phyloP scores from a whole-genome alignment of 305 asterid species.

The Fraxinus paxiana region DNA sequence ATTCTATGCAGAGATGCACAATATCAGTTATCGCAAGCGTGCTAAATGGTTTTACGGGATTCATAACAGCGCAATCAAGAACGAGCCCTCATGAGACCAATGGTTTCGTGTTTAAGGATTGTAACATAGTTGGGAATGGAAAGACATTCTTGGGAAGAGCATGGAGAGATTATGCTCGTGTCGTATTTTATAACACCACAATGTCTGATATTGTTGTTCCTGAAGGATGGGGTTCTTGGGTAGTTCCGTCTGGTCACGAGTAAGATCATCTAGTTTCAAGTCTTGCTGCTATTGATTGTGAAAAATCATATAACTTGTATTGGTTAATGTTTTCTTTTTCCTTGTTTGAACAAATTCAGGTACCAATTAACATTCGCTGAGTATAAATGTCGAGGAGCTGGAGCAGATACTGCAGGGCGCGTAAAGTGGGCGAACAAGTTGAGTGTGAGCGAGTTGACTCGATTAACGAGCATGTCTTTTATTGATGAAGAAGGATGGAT shows the following conservation, averaged over 20 bases:
- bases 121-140: slow-evolving; percentile 49
- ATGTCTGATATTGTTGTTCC: slow-evolving; percentile 50
- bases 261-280: slow-evolving; percentile 25
- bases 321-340: neutral
- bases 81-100: slow-evolving; percentile 21
- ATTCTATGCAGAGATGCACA: slow-evolving; percentile 36
- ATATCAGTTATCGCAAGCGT: slow-evolving; percentile 36
- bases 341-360: slow-evolving; percentile 26
- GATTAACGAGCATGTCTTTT: slow-evolving; percentile 41
- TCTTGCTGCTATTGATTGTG: neutral
- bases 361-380: slow-evolving; percentile 51
- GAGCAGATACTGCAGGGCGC: slow-evolving; percentile 44
- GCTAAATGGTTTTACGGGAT: slow-evolving; percentile 38
- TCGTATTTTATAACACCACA: slow-evolving; percentile 41
- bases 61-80: slow-evolving; percentile 75
- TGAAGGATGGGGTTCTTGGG: slow-evolving; percentile 65
- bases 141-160: slow-evolving; percentile 60
- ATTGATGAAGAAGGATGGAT: slow-evolving; percentile 68
- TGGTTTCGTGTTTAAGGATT: slow-evolving; percentile 59
- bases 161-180: slow-evolving; percentile 69
- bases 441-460: slow-evolving; percentile 15
- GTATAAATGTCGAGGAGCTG: slow-evolving; percentile 48
- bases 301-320: neutral
- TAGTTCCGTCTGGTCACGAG: slow-evolving; percentile 34
- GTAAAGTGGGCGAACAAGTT: slow-evolving; percentile 56